These are phyloP conservation scores for Colletotrichum ledebouriae DNA, from an alignment of 2,329 filamentous ascomycete genomes.

Conservation along the genomic window DNA sequence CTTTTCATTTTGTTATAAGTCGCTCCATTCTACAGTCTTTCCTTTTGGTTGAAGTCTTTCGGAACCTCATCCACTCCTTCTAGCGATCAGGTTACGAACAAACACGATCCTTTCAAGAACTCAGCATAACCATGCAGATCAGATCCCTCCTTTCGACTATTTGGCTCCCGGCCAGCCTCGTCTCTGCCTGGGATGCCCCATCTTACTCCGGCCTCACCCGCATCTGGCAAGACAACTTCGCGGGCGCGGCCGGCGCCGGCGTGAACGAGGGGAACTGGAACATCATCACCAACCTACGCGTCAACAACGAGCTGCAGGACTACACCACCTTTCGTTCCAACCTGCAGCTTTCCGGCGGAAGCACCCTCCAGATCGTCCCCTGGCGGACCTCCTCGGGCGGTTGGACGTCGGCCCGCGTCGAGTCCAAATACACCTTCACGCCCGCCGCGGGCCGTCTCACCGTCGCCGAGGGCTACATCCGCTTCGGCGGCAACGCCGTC, in stretches of 20 bases:
- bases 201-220: constrained; percentile 54
- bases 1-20: constrained; percentile 24
- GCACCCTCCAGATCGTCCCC: constrained; percentile 66
- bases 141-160: constrained; percentile 30
- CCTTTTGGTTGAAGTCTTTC: background rate
- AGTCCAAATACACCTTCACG: constrained; percentile 61
- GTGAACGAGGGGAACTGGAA: constrained; percentile 58
- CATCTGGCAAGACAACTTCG: constrained; percentile 61
- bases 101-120: constrained; percentile 27
- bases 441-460: constrained; percentile 57
- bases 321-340: constrained; percentile 61
- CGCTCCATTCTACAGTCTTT: background rate
- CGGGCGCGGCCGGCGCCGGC: constrained; percentile 51
- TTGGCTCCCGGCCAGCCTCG: constrained; percentile 48
- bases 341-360: constrained; percentile 64
- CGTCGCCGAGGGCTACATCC: constrained; percentile 59
- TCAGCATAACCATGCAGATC: constrained; percentile 29
- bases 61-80: constrained; percentile 6
- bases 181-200: constrained; percentile 55
- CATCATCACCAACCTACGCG: constrained; percentile 58
- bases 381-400: constrained; percentile 53
- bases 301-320: constrained; percentile 63
- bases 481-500: constrained; percentile 55
- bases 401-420: constrained; percentile 66
- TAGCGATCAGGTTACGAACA: background rate